These are phyloP conservation scores for Talaromyces pinophilus DNA, from an alignment of 2,329 filamentous ascomycete species.

Conservation along the genomic window DNA sequence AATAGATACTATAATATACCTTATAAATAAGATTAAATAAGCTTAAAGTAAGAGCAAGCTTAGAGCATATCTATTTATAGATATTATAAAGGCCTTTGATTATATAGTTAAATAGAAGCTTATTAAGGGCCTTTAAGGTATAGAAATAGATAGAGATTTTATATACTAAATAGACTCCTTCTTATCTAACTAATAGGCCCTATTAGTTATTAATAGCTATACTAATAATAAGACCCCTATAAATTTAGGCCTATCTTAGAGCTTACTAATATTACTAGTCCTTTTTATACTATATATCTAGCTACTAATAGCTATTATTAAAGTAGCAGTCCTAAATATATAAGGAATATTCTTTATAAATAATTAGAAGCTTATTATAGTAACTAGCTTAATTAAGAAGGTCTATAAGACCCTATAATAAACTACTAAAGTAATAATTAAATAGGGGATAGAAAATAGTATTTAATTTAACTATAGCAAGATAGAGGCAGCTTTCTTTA, in stretches of 20 bases:
- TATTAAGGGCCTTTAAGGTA: not conserved
- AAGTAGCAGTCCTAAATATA: no score
- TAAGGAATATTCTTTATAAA: no score
- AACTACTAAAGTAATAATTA: no score
- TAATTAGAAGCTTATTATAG: no score
- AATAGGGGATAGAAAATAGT: no score
- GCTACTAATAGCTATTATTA: not conserved
- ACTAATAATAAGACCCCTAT: not conserved
- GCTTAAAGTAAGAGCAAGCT: not conserved
- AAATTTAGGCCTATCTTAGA: not conserved
- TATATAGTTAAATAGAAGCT: not conserved
- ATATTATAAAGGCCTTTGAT: no score
- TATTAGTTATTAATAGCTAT: not conserved
- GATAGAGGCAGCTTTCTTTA: no score
- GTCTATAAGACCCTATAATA: no score
- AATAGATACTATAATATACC: not conserved
- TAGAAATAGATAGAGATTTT: not conserved
- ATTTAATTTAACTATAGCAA: no score
- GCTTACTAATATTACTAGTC: not conserved
- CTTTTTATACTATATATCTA: not conserved
- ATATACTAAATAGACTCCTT: not conserved
- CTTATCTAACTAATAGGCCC: not conserved
- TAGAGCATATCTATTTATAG: no score
- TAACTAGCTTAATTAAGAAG: no score
- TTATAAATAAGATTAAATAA: not conserved